Base-by-base conservation (phyloP, 2,329 filamentous ascomycete genomes). In the Beauveria bassiana region DNA sequence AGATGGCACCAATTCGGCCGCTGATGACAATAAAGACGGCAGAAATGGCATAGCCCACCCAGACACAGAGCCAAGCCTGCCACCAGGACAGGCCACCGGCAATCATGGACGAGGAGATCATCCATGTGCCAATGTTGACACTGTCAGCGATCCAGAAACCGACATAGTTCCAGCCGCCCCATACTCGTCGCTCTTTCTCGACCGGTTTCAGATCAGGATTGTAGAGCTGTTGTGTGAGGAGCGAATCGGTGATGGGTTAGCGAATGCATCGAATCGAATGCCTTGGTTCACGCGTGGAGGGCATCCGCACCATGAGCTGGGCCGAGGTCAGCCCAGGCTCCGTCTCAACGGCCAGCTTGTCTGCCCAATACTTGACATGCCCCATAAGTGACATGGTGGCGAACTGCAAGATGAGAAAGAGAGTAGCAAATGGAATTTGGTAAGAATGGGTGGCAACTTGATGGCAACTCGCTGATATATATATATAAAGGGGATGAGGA, bases 41-140 rank as follows among this genome's bases (percentile, higher is more conserved):
- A 0, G 91, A 85, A 65, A 96, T 86, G 45, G 85, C 79, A 71
- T 96, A 96, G 60, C 93, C 92, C 31, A 93, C 76, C 87, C 91
- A 93, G 49, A 96, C 90, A 70, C 89, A 92, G n/a, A 91, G 76
- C 87, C 89, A 91, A 16, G 90, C 88, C 75, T 96, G 91, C 91
- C 91, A 96, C 91, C 91, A 96, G 8, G 90, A 90, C 24, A 96
- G 79, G 14, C 91, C 90, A 53, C 77, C 79, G 1, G 88, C 83
- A 40, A 96, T 90, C 84, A 91, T 92, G 43, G 89, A 86, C 1
- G 89, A 91, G 0, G 90, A 89, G 65, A 96, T 95, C 90, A 96
- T 96, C 92, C 91, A 96, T 1, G 91, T 95, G 74, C 93, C 95
- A 71, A 95, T 91, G 73, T 93, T 93, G 77, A 93, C 91, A 0